phyloP scores from a whole-genome alignment of 163 green algal species.

The Chlamydomonas reinhardtii region DNA sequence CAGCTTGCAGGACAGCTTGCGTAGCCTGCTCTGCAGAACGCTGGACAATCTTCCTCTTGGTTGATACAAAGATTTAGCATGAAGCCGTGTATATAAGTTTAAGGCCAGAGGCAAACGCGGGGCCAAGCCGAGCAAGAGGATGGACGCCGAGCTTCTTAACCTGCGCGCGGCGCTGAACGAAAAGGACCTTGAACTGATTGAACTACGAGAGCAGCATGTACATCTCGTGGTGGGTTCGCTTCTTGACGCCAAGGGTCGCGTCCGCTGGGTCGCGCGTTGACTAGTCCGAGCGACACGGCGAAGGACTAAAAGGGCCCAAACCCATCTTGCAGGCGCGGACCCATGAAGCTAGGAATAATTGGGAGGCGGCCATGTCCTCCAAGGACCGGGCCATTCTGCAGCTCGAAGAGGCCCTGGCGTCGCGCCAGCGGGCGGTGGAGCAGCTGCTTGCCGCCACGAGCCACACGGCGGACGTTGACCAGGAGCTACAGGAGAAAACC shows the following conservation, averaged over 20 bases:
- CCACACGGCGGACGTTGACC: constrained; percentile 24
- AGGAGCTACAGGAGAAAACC: constrained; percentile 41
- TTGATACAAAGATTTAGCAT: no score
- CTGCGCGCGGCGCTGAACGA: constrained; percentile 75
- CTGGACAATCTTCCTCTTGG: no score
- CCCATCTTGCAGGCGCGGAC: constrained; percentile 59
- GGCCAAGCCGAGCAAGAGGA: no score
- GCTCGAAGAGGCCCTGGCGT: constrained; percentile 75
- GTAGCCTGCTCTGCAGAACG: no score
- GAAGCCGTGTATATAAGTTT: no score
- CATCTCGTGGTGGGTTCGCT: constrained; percentile 70
- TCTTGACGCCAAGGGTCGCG: neutral
- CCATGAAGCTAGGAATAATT: constrained; percentile 78
- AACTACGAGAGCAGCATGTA: constrained; percentile 79
- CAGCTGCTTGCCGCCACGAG: constrained; percentile 47
- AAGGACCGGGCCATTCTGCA: constrained; percentile 83
- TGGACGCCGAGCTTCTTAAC: constrained; percentile 46
- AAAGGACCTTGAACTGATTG: constrained; percentile 75
- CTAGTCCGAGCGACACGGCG: no score
- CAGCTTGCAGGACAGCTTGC: no score
- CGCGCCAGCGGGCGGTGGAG: constrained; percentile 66
- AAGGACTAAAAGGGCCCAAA: no score
- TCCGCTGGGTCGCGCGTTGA: no score
- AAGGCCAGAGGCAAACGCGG: no score
- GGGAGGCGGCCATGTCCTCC: constrained; percentile 73